phyloP scores from a whole-genome alignment of 768 basidiomycete species.

The Phanerodontia chrysosporium region DNA sequence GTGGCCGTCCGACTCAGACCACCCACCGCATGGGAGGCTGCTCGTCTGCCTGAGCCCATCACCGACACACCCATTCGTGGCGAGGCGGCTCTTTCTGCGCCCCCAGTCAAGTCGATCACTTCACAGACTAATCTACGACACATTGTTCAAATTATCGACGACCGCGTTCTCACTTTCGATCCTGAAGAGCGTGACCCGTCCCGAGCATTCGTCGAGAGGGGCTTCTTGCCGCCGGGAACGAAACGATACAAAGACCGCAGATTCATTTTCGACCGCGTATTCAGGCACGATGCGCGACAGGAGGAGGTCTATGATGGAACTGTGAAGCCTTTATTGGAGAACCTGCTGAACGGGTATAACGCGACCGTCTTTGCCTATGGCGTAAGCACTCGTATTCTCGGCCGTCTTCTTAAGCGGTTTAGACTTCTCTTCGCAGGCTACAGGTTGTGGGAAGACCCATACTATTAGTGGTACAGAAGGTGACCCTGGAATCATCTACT shows the following conservation, averaged over 20 bases:
- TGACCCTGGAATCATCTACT: constrained; percentile 92
- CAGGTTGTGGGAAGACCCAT: constrained; percentile 99
- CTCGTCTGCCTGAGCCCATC: constrained; percentile 72
- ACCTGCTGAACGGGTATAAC: constrained; percentile 91
- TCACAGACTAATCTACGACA: constrained; percentile 62
- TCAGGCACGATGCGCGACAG: constrained; percentile 76
- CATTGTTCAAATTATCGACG: constrained; percentile 87
- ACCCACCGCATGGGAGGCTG: constrained; percentile 79
- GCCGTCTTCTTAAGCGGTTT: constrained; percentile 1
- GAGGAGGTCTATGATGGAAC: constrained; percentile 86
- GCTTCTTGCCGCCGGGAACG: constrained; percentile 80
- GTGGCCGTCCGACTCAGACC: constrained; percentile 92
- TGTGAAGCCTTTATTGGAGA: constrained; percentile 77
- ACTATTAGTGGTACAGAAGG: constrained; percentile 90
- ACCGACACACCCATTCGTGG: constrained; percentile 70
- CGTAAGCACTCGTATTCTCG: constrained; percentile 44
- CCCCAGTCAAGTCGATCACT: constrained; percentile 42
- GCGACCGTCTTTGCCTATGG: constrained; percentile 99
- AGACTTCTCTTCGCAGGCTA: constrained; percentile 61
- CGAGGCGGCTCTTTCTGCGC: constrained; percentile 82
- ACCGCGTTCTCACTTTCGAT: constrained; percentile 94
- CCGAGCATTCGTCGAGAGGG: constrained; percentile 76
- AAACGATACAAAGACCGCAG: constrained; percentile 95
- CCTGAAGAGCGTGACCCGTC: constrained; percentile 86
- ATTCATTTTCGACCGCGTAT: constrained; percentile 96